phyloP scores from a whole-genome alignment of 495 filamentous ascomycete genomes.

The Chaetomium tenue region DNA sequence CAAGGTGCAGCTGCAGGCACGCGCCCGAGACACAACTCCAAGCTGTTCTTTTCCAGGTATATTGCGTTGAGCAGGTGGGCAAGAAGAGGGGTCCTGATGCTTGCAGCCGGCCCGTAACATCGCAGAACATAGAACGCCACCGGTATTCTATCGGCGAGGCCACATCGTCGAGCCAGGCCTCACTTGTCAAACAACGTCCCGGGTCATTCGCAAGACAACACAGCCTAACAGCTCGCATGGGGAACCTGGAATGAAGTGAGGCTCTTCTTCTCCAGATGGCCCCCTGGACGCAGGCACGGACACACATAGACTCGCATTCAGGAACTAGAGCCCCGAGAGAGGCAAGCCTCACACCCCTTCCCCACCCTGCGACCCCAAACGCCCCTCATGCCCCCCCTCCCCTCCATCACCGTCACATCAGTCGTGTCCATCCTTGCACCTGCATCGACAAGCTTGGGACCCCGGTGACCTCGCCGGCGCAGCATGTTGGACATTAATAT shows the following conservation, averaged over 20 bases:
- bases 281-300: slow-evolving; percentile 17
- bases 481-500: slow-evolving; percentile 34
- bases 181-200: neutral
- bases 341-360: slow-evolving; percentile 27
- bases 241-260: neutral
- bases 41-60: neutral
- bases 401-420: slow-evolving; percentile 39
- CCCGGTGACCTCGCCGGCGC: slow-evolving; percentile 10
- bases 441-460: slow-evolving; percentile 26
- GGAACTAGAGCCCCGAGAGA: slow-evolving; percentile 13
- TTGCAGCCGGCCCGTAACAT: too few species aligned
- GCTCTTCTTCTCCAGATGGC: slow-evolving; percentile 10
- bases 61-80: neutral
- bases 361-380: slow-evolving; percentile 27
- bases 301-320: slow-evolving; percentile 17
- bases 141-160: too few species aligned
- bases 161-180: neutral
- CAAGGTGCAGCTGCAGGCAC: slow-evolving; percentile 21
- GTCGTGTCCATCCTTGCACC: slow-evolving; percentile 33
- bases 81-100: neutral
- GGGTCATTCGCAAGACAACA: neutral
- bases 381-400: slow-evolving; percentile 31
- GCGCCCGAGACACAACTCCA: slow-evolving; percentile 15
- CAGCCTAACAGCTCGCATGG: neutral
- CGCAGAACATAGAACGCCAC: too few species aligned